These are phyloP conservation scores for Thalia dealbata DNA, from an alignment of 176 grass and related monocot genomes.

Conservation along the genomic window DNA sequence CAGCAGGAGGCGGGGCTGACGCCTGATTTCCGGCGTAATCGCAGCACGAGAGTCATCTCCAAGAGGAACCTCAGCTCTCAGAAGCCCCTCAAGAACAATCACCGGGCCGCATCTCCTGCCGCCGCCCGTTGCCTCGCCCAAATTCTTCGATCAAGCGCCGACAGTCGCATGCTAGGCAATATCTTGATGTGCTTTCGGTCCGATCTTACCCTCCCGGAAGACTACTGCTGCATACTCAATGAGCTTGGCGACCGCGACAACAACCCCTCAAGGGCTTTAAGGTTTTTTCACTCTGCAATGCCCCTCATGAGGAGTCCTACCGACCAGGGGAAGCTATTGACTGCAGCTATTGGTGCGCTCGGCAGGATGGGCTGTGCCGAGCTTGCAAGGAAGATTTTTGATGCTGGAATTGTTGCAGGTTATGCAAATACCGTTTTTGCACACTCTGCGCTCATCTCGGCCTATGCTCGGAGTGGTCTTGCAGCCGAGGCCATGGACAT, in stretches of 20 bases:
- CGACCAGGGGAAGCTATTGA: conserved; percentile 72
- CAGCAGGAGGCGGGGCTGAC: conserved; percentile 29
- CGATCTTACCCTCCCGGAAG: conserved; percentile 46
- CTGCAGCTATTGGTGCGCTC: conserved; percentile 48
- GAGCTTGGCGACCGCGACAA: conserved; percentile 50
- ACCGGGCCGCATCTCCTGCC: conserved; percentile 17
- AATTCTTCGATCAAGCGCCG: conserved; percentile 42
- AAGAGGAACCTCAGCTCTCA: conserved; percentile 48
- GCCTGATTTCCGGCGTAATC: conserved; percentile 68
- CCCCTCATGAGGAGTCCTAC: conserved; percentile 40
- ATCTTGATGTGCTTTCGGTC: conserved; percentile 29
- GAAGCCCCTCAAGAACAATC: background rate
- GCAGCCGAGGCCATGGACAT: conserved; percentile 61
- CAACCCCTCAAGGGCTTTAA: conserved; percentile 29
- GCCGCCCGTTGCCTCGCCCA: conserved; percentile 40
- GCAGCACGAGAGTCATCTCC: conserved; percentile 68
- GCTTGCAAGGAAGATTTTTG: conserved; percentile 67
- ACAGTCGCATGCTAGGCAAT: conserved; percentile 25
- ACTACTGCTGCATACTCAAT: conserved; percentile 63
- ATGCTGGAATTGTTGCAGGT: conserved; percentile 35
- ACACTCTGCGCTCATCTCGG: conserved; percentile 67
- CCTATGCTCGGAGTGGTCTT: conserved; percentile 79
- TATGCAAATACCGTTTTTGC: conserved; percentile 93
- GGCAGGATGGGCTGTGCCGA: conserved; percentile 71
- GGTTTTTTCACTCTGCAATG: conserved; percentile 54